A percentile compares a stretch with the other conserved stretches of the same genome.
These are phyloP conservation scores for Fusarium armeniacum DNA, from an alignment of 2,329 filamentous ascomycete genomes.

Conservation along the genomic window DNA sequence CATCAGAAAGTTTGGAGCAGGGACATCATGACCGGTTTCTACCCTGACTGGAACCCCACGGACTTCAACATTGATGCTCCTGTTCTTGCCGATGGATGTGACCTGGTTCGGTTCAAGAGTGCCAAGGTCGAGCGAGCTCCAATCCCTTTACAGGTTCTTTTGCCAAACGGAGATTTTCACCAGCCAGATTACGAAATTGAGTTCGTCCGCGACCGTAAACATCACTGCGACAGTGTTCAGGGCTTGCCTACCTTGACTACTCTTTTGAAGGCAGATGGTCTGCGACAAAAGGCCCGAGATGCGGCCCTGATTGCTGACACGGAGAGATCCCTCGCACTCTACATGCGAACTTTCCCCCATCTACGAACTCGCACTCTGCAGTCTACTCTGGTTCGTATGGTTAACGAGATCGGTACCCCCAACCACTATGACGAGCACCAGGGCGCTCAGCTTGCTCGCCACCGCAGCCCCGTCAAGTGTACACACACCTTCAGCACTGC, in stretches of 20 bases:
- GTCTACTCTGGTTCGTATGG: neutral
- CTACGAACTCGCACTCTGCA: neutral
- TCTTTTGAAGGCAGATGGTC: constrained; percentile 5
- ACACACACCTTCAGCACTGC: neutral
- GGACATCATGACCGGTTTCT: constrained; percentile 43
- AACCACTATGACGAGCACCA: constrained; percentile 33
- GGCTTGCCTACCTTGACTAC: constrained; percentile 48
- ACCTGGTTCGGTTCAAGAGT: constrained; percentile 45
- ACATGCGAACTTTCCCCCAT: constrained; percentile 19
- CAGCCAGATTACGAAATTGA: constrained; percentile 8
- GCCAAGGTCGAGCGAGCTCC: constrained; percentile 23
- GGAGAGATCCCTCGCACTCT: constrained; percentile 19
- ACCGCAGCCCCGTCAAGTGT: no score
- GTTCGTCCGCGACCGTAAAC: constrained; percentile 50
- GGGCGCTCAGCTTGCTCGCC: neutral
- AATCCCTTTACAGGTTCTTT: constrained; percentile 8
- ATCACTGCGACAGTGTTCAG: constrained; percentile 50
- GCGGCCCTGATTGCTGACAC: constrained; percentile 44
- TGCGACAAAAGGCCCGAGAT: neutral
- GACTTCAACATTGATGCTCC: constrained; percentile 54
- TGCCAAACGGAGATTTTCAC: constrained; percentile 31
- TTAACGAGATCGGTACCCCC: constrained; percentile 3
- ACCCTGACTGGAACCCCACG: constrained; percentile 45
- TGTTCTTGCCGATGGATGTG: constrained; percentile 30
- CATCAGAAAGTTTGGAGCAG: constrained; percentile 48